Evolutionary conservation across 2,329 filamentous ascomycete genomes (phyloP).

Genomic region (Phyllosticta citrichinensis): DNA sequence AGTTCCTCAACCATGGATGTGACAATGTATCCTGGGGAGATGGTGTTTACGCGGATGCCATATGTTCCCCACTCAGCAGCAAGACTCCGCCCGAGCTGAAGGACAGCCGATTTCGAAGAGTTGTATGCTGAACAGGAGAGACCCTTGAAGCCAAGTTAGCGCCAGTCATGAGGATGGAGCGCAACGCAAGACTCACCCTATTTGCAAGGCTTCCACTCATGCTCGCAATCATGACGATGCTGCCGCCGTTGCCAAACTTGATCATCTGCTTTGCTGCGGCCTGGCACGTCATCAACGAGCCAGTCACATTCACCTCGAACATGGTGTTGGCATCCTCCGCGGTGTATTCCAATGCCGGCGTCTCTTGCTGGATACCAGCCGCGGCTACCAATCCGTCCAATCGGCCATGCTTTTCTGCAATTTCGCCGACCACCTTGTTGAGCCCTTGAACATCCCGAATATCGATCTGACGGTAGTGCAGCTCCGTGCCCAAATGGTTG

Average conservation of each 20-base stretch:
- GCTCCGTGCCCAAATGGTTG: slow-evolving; percentile 53
- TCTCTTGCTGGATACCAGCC: slow-evolving; percentile 74
- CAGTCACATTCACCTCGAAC: slow-evolving; percentile 53
- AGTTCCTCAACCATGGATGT: slow-evolving; percentile 76
- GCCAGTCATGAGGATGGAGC: not conserved
- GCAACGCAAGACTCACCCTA: slow-evolving; percentile 41
- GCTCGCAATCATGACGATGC: slow-evolving; percentile 52
- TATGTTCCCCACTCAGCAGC: slow-evolving; percentile 63
- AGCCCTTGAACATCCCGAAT: slow-evolving; percentile 62
- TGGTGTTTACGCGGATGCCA: slow-evolving; percentile 70
- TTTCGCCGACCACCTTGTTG: slow-evolving; percentile 56
- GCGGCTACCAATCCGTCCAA: slow-evolving; percentile 72
- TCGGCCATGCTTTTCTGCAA: slow-evolving; percentile 59
- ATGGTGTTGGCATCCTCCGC: slow-evolving; percentile 51
- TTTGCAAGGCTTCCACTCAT: slow-evolving; percentile 55
- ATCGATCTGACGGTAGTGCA: slow-evolving; percentile 71
- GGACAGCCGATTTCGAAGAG: slow-evolving; percentile 62
- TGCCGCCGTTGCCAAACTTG: slow-evolving; percentile 48
- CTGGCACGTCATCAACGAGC: slow-evolving; percentile 53
- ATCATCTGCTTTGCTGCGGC: slow-evolving; percentile 57
- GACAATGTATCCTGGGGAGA: slow-evolving; percentile 71
- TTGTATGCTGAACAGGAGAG: slow-evolving; percentile 63
- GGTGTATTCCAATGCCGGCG: slow-evolving; percentile 67
- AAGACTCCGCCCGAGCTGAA: slow-evolving; percentile 61
- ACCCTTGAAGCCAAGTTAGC: slow-evolving; percentile 34